phyloP scores from a whole-genome alignment of 1,284 basidiomycete genomes.

The Apiotrichum laibachii region DNA sequence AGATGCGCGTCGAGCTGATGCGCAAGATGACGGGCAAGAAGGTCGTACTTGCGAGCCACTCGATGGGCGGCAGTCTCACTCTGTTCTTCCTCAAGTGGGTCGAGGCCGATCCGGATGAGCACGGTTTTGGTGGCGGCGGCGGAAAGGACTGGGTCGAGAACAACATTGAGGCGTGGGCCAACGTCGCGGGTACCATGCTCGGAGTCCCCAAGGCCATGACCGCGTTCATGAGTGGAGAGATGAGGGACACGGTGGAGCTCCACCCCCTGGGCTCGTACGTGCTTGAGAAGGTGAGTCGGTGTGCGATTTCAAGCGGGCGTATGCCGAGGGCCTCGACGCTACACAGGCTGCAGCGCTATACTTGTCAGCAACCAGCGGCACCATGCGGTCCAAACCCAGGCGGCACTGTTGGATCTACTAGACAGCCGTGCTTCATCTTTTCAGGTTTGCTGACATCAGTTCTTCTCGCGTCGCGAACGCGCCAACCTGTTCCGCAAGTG shows the following conservation, averaged over 20 bases:
- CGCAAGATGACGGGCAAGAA: conserved; percentile 71
- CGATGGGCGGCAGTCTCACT: conserved; percentile 73
- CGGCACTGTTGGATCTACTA: too few species aligned
- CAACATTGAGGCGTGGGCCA: conserved; percentile 75
- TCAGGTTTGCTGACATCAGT: conserved; percentile 39
- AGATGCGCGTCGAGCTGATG: conserved; percentile 78
- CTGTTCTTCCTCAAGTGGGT: conserved; percentile 78
- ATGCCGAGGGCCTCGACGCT: too few species aligned
- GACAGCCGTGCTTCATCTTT: too few species aligned
- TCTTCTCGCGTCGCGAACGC: conserved; percentile 87
- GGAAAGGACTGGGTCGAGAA: conserved; percentile 90
- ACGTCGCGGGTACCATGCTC: conserved; percentile 84
- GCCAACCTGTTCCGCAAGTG: conserved; percentile 89
- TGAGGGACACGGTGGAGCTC: conserved; percentile 89
- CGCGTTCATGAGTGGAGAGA: conserved; percentile 88
- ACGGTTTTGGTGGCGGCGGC: conserved; percentile 68
- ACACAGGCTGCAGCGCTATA: neutral
- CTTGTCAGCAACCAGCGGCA: too few species aligned
- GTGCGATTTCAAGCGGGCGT: too few species aligned
- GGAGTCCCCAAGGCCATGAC: conserved; percentile 84
- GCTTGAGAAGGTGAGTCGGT: conserved; percentile 53
- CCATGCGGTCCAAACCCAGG: neutral
- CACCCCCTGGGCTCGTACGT: conserved; percentile 57
- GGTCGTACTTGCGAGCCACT: conserved; percentile 80
- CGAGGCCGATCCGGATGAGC: conserved; percentile 62